Base-by-base conservation (phyloP, 1,139 yeast genomes). In the Diutina siamensis region DNA sequence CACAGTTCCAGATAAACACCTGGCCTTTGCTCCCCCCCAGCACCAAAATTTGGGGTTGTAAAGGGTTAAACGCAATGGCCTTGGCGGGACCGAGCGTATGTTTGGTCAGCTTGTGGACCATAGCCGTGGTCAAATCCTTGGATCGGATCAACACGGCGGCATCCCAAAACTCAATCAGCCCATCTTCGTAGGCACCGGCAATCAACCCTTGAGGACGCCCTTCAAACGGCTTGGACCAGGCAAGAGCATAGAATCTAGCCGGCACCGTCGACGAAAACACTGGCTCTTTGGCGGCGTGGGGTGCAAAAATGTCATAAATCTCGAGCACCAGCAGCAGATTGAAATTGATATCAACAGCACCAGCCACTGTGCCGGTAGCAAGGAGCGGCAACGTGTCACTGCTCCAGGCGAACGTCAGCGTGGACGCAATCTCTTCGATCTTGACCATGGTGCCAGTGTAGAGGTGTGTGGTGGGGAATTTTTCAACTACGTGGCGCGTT, bases 351-450 rank as follows among this genome's bases (percentile, higher is more conserved):
- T 87, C 97, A 54, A 92, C 83, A 15, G 97, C 94, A 15, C 97
- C 97, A 0, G 97, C 92, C 19, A 86, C 86, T 0, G 97, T 83
- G 40, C 96, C 98, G 1, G 96, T 78, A 25, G 87, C 97, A 55
- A 89, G 64, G 48, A 78, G 64, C 22, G 96, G 95, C 49, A 81
- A 68, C 46, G 74, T 65, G 55, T 81, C 86, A 57, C 73, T 78
- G 48, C 96, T 86, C 97, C 97, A 92, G 45, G 97, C 95, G 65
- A 92, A 87, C 34, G 95, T 82, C 44, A 97, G 88, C 17, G 97
- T 86, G 54, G 89, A 76, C 52, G 78, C 73, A 57, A 87, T 80
- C 63, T 88, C 96, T 62, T 79, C 78, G 55, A 92, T 73, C 65
- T 86, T 87, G 53, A 51, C 42, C 42, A 38, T 38, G 32, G 32